phyloP scores from a whole-genome alignment of 1,284 basidiomycete genomes.

The Fomitopsis pinicola region DNA sequence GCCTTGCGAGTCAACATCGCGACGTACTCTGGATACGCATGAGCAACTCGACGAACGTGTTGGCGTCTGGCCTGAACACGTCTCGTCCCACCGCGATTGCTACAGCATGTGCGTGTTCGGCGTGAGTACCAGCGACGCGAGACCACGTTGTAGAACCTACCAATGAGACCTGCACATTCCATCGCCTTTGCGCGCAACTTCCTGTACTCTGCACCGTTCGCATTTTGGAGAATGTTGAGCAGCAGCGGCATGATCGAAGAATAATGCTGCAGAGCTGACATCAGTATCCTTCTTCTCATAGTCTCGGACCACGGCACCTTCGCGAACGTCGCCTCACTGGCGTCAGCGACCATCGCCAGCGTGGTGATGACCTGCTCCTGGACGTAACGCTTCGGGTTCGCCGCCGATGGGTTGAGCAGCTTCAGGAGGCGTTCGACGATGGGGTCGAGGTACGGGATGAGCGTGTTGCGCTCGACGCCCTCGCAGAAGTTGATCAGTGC shows the following conservation, averaged over 20 bases:
- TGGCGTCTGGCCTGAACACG: slow-evolving; percentile 70
- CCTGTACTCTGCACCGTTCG: slow-evolving; percentile 59
- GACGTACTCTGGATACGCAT: slow-evolving; percentile 74
- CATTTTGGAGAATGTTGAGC: slow-evolving; percentile 65
- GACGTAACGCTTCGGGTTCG: slow-evolving; percentile 52
- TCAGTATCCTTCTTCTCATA: background rate
- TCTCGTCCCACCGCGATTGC: slow-evolving; percentile 81
- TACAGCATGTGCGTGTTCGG: slow-evolving; percentile 22
- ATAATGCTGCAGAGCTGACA: slow-evolving; percentile 51
- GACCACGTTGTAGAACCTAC: slow-evolving; percentile 32
- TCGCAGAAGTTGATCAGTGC: slow-evolving; percentile 90
- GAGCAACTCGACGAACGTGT: slow-evolving; percentile 66
- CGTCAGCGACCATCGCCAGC: slow-evolving; percentile 80
- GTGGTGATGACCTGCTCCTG: slow-evolving; percentile 85
- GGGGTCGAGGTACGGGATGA: slow-evolving; percentile 71
- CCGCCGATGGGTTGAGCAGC: slow-evolving; percentile 48
- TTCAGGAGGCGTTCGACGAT: slow-evolving; percentile 70
- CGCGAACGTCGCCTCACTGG: slow-evolving; percentile 68
- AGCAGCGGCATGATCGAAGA: slow-evolving; percentile 72
- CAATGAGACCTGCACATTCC: slow-evolving; percentile 82
- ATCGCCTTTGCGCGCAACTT: slow-evolving; percentile 76
- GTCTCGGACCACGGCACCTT: slow-evolving; percentile 37
- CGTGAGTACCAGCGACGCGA: background rate
- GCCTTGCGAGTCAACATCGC: background rate
- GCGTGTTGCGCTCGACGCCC: slow-evolving; percentile 67